Evolutionary conservation across 2,329 filamentous ascomycete genomes (phyloP).

Genomic region (Amauroascus verrucosus): DNA sequence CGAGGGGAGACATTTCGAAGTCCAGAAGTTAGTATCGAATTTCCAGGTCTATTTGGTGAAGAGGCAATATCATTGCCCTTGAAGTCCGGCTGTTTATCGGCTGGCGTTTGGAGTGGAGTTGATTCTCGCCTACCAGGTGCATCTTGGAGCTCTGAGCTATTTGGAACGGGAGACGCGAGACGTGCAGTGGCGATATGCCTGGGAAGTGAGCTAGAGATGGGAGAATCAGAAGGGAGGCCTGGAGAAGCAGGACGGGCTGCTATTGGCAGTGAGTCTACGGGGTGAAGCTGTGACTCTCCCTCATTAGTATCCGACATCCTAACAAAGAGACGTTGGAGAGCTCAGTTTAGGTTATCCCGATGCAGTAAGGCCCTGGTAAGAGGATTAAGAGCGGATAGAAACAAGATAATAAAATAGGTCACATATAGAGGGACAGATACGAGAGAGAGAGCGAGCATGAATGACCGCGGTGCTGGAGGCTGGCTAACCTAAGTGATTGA

Average conservation of each 20-base stretch:
- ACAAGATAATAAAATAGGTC: too few species aligned
- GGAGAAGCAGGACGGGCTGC: slow-evolving; percentile 19
- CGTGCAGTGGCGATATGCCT: slow-evolving; percentile 46
- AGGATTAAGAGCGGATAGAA: too few species aligned
- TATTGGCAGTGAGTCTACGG: slow-evolving; percentile 1
- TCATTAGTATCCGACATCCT: slow-evolving; percentile 31
- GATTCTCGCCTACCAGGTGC: slow-evolving; percentile 41
- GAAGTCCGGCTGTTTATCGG: slow-evolving; percentile 50
- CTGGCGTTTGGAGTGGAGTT: slow-evolving; percentile 32
- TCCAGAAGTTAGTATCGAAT: slow-evolving; percentile 82
- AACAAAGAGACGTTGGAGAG: neutral
- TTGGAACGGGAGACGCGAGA: slow-evolving; percentile 46
- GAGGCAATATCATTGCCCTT: slow-evolving; percentile 49
- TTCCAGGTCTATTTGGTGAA: slow-evolving; percentile 62
- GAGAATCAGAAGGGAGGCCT: slow-evolving; percentile 26
- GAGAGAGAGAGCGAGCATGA: too few species aligned
- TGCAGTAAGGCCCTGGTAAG: too few species aligned
- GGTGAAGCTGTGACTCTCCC: slow-evolving; percentile 8
- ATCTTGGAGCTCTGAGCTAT: slow-evolving; percentile 29
- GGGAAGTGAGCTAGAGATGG: slow-evolving; percentile 34
- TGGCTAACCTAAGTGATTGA: too few species aligned
- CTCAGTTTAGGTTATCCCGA: neutral
- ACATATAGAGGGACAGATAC: too few species aligned
- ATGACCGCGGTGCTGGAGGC: too few species aligned
- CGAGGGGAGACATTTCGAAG: slow-evolving; percentile 43